Conservation (phyloP, 345 rosid species). For the Pistacia atlantica region DNA sequence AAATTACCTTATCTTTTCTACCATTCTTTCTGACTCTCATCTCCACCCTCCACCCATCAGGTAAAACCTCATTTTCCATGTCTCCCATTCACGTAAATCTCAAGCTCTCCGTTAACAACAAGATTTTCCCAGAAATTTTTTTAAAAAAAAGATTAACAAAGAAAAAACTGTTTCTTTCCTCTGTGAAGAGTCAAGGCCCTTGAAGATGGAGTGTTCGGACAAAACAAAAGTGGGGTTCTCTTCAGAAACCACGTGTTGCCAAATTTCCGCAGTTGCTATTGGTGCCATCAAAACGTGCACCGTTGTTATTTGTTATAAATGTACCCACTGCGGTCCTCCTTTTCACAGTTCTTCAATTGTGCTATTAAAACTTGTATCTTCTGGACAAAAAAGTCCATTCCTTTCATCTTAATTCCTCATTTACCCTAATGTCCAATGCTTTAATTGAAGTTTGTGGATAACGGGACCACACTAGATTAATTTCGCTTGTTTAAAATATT, state of each 20-base stretch:
- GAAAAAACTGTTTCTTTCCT: neutral
- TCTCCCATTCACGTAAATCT: slow-evolving; percentile 32
- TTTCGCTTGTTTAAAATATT: too few relatives aligned
- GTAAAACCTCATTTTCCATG: slow-evolving; percentile 39
- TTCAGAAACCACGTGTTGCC: slow-evolving; percentile 47
- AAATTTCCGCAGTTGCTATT: slow-evolving; percentile 18
- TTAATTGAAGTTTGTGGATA: neutral
- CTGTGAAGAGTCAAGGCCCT: neutral
- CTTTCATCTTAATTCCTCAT: neutral
- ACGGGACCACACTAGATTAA: too few relatives aligned
- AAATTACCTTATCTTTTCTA: slow-evolving; percentile 70
- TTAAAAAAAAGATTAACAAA: neutral
- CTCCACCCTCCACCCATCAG: slow-evolving; percentile 65
- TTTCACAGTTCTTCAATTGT: too few relatives aligned
- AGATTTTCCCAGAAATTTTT: neutral
- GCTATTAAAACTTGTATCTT: neutral
- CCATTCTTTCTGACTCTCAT: slow-evolving; percentile 59
- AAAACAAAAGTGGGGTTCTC: slow-evolving; percentile 12
- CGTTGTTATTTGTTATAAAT: neutral
- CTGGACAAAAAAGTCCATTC: neutral
- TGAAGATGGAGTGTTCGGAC: slow-evolving; percentile 13
- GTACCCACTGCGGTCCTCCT: neutral
- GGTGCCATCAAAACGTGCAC: slow-evolving; percentile 4
- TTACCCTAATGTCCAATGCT: neutral
- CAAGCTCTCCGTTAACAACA: slow-evolving; percentile 14